These are phyloP conservation scores for Physcia stellaris DNA, from an alignment of 495 filamentous ascomycete species.

Conservation along the genomic window DNA sequence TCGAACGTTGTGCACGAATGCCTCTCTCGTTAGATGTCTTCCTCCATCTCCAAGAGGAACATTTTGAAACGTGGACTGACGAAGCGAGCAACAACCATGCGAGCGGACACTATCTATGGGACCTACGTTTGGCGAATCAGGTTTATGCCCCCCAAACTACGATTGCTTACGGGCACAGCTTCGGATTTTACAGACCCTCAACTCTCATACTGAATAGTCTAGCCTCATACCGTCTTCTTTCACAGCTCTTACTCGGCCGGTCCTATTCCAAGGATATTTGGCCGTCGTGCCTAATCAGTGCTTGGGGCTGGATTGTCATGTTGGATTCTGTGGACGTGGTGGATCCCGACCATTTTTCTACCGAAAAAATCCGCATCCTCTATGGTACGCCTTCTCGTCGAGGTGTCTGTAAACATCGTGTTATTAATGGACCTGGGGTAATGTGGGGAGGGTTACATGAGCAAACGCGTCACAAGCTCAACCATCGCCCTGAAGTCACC, in stretches of 20 bases:
- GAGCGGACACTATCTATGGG: neutral
- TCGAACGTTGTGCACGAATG: neutral
- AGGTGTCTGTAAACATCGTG: conserved; percentile 1
- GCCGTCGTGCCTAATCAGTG: neutral
- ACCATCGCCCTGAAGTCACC: neutral
- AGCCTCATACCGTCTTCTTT: neutral
- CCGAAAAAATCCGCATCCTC: neutral
- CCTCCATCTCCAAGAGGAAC: neutral
- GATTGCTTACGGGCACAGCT: too few species aligned
- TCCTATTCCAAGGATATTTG: neutral
- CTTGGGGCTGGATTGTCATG: conserved; percentile 6
- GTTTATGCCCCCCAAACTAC: neutral
- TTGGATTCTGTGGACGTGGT: neutral
- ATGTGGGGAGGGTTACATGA: neutral
- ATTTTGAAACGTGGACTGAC: neutral
- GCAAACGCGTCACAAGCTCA: neutral
- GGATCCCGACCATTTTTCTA: neutral
- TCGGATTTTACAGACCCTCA: too few species aligned
- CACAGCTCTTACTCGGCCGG: neutral
- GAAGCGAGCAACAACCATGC: too few species aligned
- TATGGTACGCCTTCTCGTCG: conserved; percentile 1
- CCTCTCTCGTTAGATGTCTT: neutral
- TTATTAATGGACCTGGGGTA: conserved; percentile 1
- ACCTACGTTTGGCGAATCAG: neutral
- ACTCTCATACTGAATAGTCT: neutral